phyloP scores from a whole-genome alignment of 352 stramenopile genomes.

The Phytophthora ramorum region DNA sequence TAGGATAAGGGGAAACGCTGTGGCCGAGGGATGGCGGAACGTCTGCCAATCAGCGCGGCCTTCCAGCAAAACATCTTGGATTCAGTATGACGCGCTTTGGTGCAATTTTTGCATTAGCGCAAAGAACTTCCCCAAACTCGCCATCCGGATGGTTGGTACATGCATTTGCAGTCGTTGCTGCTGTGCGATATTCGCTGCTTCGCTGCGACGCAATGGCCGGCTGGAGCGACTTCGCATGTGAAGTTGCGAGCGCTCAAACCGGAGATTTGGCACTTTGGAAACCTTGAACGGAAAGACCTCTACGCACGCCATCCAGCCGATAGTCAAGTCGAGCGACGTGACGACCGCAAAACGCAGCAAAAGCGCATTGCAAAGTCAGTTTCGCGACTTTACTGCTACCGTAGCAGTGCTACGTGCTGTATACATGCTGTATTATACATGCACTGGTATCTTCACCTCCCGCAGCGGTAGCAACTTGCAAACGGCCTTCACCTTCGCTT shows the following conservation, averaged over 20 bases:
- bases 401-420: no score
- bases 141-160: no score
- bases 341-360: constrained; percentile 12
- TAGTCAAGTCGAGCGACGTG: constrained; percentile 12
- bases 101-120: no score
- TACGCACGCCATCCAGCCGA: constrained; percentile 21
- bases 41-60: constrained; percentile 17
- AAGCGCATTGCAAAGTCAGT: not conserved
- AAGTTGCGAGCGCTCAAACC: not conserved
- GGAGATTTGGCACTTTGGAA: constrained; percentile 8
- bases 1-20: constrained; percentile 18
- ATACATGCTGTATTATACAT: no score
- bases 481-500: not conserved
- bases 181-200: constrained; percentile 12
- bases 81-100: constrained; percentile 6
- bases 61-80: constrained; percentile 1
- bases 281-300: constrained; percentile 24
- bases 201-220: not conserved
- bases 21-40: constrained; percentile 8
- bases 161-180: constrained; percentile 2
- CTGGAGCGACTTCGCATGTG: not conserved
- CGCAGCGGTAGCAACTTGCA: not conserved
- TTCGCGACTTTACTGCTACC: not conserved
- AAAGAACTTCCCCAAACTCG: no score
- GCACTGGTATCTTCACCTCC: no score